Conservation (phyloP, 352 stramenopile genomes). For the Phytophthora tubulina region DNA sequence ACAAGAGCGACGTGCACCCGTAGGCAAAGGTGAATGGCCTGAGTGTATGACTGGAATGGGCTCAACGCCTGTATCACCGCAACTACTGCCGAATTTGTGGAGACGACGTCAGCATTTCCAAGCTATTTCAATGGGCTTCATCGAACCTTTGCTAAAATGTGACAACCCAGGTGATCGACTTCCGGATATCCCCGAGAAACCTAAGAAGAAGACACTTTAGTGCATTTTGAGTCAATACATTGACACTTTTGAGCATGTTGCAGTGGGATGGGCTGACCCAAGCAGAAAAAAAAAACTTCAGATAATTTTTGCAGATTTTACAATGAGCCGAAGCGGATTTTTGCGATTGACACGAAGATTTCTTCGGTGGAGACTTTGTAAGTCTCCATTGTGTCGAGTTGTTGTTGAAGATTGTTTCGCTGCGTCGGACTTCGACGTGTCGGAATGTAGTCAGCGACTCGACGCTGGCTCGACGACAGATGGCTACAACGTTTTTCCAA, state of each 20-base stretch:
- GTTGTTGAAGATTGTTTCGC: conserved; percentile 13
- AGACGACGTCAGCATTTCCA: conserved; percentile 56
- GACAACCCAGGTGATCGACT: conserved; percentile 27
- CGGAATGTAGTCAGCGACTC: conserved; percentile 33
- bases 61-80: conserved; percentile 41
- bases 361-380: conserved; percentile 2
- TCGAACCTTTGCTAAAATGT: conserved; percentile 48
- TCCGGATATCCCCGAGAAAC: conserved; percentile 23
- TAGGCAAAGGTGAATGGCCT: conserved; percentile 51
- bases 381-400: conserved; percentile 16
- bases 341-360: conserved; percentile 17
- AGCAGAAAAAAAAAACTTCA: conserved; percentile 4
- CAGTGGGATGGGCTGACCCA: background rate
- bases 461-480: conserved; percentile 8
- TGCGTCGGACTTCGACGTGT: conserved; percentile 1
- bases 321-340: conserved; percentile 7
- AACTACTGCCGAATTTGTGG: conserved; percentile 50
- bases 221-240: conserved; percentile 8
- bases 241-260: conserved; percentile 1
- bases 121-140: conserved; percentile 56
- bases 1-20: conserved; percentile 32
- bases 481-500: background rate
- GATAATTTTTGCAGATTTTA: background rate
- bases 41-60: conserved; percentile 64
- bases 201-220: conserved; percentile 8